Evolutionary conservation across 768 basidiomycete genomes (phyloP).

Genomic region (Russula earlei): DNA sequence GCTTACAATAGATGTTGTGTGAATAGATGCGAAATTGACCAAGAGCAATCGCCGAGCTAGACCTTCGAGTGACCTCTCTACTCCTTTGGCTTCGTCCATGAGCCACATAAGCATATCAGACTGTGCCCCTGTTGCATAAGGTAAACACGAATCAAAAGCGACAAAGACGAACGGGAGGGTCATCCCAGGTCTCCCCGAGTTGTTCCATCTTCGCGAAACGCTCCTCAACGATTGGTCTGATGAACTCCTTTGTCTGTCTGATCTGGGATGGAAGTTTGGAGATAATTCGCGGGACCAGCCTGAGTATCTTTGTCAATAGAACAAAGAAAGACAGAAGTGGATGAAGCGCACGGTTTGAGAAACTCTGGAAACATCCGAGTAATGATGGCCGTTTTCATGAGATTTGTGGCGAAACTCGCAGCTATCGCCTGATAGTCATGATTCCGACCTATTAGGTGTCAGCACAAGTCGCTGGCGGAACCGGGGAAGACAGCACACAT

Average conservation of each 20-base stretch:
- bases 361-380: conserved; percentile 35
- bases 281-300: neutral
- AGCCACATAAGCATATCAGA: conserved; percentile 36
- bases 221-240: conserved; percentile 1
- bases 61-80: conserved; percentile 25
- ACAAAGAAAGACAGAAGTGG: neutral
- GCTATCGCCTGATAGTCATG: conserved; percentile 32
- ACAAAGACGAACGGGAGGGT: neutral
- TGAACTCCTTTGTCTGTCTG: neutral
- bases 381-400: conserved; percentile 26
- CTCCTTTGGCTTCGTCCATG: conserved; percentile 27
- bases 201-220: neutral
- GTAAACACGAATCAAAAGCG: neutral
- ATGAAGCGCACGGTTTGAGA: conserved; percentile 34
- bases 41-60: conserved; percentile 27
- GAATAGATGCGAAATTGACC: conserved; percentile 32
- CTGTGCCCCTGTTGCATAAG: conserved; percentile 20
- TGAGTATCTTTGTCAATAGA: neutral
- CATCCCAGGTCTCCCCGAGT: neutral
- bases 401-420: conserved; percentile 30
- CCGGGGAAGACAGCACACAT: conserved; percentile 21
- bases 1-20: conserved; percentile 28
- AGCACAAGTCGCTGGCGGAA: neutral
- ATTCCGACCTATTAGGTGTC: conserved; percentile 30
- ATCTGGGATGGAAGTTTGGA: neutral